Conservation (phyloP, 495 filamentous ascomycete species). For the Penicillium robsamsonii region DNA sequence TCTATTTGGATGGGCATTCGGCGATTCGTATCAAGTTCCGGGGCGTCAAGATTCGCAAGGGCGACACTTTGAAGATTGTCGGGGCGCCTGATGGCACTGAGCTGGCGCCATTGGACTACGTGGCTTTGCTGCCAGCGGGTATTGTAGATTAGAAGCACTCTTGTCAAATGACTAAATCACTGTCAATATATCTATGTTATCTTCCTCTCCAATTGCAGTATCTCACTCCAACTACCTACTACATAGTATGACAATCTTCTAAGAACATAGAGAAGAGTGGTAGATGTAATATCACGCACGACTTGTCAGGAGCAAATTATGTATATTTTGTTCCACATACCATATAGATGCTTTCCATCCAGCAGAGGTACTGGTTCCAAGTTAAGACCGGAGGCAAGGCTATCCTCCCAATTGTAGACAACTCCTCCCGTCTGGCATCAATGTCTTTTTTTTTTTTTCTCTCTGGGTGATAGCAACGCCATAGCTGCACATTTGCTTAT, state of each 20-base stretch:
- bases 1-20: constrained; percentile 61
- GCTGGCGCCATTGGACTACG: constrained; percentile 64
- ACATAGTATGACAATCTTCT: background rate
- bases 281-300: background rate
- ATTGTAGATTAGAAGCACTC: constrained; percentile 51
- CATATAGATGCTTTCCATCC: background rate
- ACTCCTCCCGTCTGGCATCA: background rate
- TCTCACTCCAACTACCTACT: background rate
- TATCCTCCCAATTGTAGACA: background rate
- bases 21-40: constrained; percentile 60
- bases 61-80: constrained; percentile 58
- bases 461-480: constrained; percentile 1
- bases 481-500: background rate
- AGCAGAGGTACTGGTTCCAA: background rate
- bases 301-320: background rate
- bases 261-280: background rate
- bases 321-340: background rate
- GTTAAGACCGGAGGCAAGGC: constrained; percentile 2
- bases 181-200: background rate
- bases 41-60: constrained; percentile 48
- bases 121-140: constrained; percentile 58
- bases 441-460: background rate
- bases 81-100: constrained; percentile 58
- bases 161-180: background rate
- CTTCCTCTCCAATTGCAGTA: background rate